Evolutionary conservation across 768 basidiomycete species (phyloP), one percentile per base, ranked within the genome.

Genomic region (Boletus reticulatus): DNA sequence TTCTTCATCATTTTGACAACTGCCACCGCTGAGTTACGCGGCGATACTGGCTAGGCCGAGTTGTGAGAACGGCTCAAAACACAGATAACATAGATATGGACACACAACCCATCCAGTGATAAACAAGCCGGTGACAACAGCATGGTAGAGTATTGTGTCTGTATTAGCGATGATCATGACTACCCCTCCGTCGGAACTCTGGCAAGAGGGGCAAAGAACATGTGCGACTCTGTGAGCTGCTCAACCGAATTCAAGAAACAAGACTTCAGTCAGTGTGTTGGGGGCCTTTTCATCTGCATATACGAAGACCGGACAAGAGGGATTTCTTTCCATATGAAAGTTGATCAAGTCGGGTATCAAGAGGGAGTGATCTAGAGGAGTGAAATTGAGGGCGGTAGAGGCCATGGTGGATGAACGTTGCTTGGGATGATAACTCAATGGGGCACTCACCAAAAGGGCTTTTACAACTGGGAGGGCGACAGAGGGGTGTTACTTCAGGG

Each of bases 311-410:
- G 71, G 70, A n/a, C 59, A 48, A 19, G 46, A 37, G 1, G 72
- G 43, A 39, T 72, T 72, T 37, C 39, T 60, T 17, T 62, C 49
- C 48, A 67, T 60, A 36, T 66, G 61, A 34, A 69, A 69, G 45
- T 63, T 57, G 3, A 68, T 32, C 44, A 69, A 20, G 34, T 67
- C 70, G 8, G 70, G 43, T 19, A 72, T 36, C 8, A 67, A 20
- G 10, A 58, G 49, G 1, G 69, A 64, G 14, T 42, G 36, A 43
- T 68, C 68, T 4, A 70, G 58, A 38, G 71, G 59, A 24, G 70
- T 68, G 12, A 52, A 53, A 5, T 53, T 2, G 38, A 55, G 31
- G 29, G 4, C 9, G 8, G 14, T 4, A 17, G 53, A 14, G 1
- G 36, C 41, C 62, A 64, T 63, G 45, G 2, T 29, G 31, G 32